Evolutionary conservation across 345 rosid genomes (phyloP).

Genomic region (Cardamine chenopodiifolia): DNA sequence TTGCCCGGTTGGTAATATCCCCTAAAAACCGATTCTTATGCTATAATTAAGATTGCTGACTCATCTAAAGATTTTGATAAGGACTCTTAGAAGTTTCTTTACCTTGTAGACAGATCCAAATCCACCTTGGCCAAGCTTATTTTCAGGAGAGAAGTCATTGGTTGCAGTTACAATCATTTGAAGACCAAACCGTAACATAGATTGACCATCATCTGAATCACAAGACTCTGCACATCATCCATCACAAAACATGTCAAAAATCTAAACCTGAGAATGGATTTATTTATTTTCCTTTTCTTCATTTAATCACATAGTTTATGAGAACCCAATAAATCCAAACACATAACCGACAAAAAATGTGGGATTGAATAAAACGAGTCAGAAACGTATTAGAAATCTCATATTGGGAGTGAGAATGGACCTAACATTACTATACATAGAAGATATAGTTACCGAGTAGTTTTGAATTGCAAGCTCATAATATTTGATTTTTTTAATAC

Average conservation of each 20-base stretch:
- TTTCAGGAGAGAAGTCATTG: slow-evolving; percentile 25
- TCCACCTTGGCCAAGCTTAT: slow-evolving; percentile 45
- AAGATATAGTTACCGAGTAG: neutral
- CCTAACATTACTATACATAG: neutral
- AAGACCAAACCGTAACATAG: slow-evolving; percentile 14
- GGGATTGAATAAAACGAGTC: neutral
- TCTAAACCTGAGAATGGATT: too few species aligned
- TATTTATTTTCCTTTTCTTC: neutral
- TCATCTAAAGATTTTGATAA: neutral
- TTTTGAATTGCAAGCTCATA: neutral
- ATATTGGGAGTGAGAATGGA: neutral
- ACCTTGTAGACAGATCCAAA: slow-evolving; percentile 48
- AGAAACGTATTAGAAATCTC: neutral
- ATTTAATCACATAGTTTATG: neutral
- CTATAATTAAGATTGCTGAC: neutral
- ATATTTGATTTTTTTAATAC: too few species aligned
- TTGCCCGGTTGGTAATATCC: slow-evolving; percentile 41
- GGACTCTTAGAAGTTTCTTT: neutral
- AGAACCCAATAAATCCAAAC: neutral
- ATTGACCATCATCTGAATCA: neutral
- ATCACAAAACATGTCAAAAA: neutral
- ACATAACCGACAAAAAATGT: neutral
- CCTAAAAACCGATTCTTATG: slow-evolving; percentile 39
- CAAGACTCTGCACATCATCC: neutral
- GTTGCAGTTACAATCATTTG: neutral